Conservation (phyloP, 768 basidiomycete species). For the Candolleomyces eurysporus region DNA sequence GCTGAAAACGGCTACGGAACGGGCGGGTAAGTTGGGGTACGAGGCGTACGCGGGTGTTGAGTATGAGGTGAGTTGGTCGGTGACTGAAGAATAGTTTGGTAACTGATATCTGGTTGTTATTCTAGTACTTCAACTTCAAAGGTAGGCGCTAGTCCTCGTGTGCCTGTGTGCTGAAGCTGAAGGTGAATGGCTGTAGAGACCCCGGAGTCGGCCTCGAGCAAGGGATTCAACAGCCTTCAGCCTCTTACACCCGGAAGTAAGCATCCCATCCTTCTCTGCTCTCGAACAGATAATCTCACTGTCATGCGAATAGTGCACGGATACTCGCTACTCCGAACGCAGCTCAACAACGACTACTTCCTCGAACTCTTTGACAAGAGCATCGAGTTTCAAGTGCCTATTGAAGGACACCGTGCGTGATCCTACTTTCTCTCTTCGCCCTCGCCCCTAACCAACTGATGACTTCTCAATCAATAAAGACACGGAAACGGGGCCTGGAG, state of each 20-base stretch:
- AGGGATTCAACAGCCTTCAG: constrained; percentile 70
- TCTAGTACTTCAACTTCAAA: constrained; percentile 87
- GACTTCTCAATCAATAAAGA: constrained; percentile 39
- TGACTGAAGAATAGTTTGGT: background rate
- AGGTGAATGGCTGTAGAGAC: too few relatives aligned
- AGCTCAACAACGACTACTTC: constrained; percentile 88
- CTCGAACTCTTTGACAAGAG: constrained; percentile 81
- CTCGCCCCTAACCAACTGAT: background rate
- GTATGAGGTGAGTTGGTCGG: constrained; percentile 67
- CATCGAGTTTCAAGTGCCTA: constrained; percentile 65
- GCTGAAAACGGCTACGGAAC: constrained; percentile 55
- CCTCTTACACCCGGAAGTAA: constrained; percentile 91
- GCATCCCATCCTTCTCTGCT: constrained; percentile 20
- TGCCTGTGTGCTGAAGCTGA: background rate
- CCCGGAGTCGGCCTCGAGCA: constrained; percentile 67
- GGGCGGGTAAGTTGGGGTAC: constrained; percentile 46
- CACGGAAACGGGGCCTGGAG: constrained; percentile 91
- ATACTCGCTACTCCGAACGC: constrained; percentile 89
- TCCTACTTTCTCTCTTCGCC: background rate
- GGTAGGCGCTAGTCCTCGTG: constrained; percentile 37
- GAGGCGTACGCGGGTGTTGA: constrained; percentile 85
- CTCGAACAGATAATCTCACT: constrained; percentile 1
- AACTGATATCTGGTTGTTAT: constrained; percentile 7
- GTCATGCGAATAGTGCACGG: constrained; percentile 74
- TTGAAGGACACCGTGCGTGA: constrained; percentile 83